Evolutionary conservation across 2,329 filamentous ascomycete genomes (phyloP).

Genomic region (Dactylella cylindrospora): DNA sequence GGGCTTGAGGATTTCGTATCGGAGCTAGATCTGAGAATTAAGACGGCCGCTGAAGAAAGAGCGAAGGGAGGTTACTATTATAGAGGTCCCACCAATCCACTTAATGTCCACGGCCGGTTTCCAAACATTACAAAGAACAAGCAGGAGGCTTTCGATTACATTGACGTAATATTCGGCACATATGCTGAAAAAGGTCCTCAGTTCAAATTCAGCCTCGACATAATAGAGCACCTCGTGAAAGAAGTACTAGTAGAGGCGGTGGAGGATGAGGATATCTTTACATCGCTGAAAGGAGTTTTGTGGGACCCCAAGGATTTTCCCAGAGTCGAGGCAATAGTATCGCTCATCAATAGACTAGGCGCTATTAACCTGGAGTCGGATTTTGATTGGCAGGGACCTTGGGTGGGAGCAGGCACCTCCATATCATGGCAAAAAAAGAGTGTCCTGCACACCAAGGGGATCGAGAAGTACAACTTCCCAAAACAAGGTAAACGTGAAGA

Average conservation of each 20-base stretch:
- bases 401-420: too few species aligned
- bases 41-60: background rate
- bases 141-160: background rate
- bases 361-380: too few species aligned
- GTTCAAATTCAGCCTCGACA: background rate
- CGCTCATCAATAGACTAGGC: too few species aligned
- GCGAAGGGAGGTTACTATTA: background rate
- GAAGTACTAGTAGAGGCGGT: background rate
- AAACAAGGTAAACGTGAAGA: background rate
- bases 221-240: background rate
- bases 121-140: background rate
- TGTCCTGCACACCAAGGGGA: too few species aligned
- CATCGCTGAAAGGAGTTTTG: background rate
- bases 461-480: background rate
- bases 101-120: background rate
- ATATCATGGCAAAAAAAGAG: too few species aligned
- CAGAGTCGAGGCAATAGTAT: background rate
- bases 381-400: too few species aligned
- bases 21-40: background rate
- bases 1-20: background rate
- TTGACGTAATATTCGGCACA: background rate
- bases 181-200: too few species aligned
- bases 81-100: background rate
- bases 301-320: background rate
- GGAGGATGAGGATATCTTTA: background rate